These are phyloP conservation scores for Chrysanthemum makinoi DNA, from an alignment of 129 eudicot species.

Conservation along the genomic window DNA sequence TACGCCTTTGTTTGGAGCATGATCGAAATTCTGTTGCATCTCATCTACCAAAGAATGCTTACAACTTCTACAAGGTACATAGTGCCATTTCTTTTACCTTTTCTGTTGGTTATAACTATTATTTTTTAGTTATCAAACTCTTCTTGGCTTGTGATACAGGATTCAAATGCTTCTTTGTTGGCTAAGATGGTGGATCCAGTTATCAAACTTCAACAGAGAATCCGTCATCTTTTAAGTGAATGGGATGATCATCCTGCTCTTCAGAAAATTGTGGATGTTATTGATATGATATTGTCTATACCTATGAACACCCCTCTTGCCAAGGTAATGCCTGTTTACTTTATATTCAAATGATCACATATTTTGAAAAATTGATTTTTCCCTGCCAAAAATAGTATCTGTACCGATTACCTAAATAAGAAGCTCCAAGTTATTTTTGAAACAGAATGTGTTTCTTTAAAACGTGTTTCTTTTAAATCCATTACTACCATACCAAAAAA, in stretches of 20 bases:
- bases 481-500: too few species aligned
- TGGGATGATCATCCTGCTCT: conserved; percentile 86
- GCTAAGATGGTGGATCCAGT: conserved; percentile 75
- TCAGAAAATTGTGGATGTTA: conserved; percentile 72
- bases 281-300: conserved; percentile 77
- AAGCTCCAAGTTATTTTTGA: too few species aligned
- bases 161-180: conserved; percentile 67
- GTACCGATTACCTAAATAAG: too few species aligned
- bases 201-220: conserved; percentile 44
- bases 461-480: too few species aligned
- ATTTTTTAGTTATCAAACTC: background rate
- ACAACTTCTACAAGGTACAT: conserved; percentile 82
- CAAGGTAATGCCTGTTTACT: conserved; percentile 43
- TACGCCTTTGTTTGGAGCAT: conserved; percentile 82
- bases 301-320: conserved; percentile 88
- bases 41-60: conserved; percentile 34
- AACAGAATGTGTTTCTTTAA: too few species aligned
- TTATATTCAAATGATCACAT: background rate
- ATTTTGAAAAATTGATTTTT: too few species aligned
- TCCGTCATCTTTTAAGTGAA: conserved; percentile 52
- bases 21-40: conserved; percentile 40
- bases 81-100: background rate
- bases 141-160: conserved; percentile 39
- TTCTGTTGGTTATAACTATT: background rate
- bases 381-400: too few species aligned